These are phyloP conservation scores for Tuctoria greenei DNA, from an alignment of 176 grass and related monocot genomes.

Conservation along the genomic window DNA sequence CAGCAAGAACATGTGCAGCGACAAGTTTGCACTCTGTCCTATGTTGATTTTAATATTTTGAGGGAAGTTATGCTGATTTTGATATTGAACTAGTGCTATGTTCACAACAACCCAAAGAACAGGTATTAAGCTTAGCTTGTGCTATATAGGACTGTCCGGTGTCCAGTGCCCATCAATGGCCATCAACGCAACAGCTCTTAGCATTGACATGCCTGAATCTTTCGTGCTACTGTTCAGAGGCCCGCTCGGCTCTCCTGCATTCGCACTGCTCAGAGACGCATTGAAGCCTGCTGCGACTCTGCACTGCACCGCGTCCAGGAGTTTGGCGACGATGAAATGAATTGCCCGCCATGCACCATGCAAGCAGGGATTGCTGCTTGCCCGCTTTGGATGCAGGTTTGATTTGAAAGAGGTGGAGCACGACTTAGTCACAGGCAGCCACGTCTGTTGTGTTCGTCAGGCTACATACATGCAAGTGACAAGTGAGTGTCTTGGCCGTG, in stretches of 20 bases:
- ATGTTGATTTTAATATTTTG: background rate
- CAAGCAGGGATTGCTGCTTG: background rate
- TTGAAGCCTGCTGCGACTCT: constrained; percentile 2
- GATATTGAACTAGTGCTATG: background rate
- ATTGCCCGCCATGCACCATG: background rate
- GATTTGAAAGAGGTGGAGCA: background rate
- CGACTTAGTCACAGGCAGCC: background rate
- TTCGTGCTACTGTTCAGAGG: too few relatives aligned
- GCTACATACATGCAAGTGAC: background rate
- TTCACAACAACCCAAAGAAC: background rate
- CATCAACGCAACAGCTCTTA: too few relatives aligned
- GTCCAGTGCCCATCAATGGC: background rate
- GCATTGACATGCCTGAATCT: too few relatives aligned
- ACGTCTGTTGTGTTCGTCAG: background rate
- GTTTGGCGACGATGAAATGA: constrained; percentile 19
- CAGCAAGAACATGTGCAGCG: background rate
- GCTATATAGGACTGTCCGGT: too few relatives aligned
- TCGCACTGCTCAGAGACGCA: background rate
- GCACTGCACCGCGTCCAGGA: background rate
- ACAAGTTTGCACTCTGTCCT: background rate
- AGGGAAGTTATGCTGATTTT: background rate
- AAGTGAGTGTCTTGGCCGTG: too few relatives aligned
- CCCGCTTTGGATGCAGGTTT: background rate
- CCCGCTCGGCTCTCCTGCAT: background rate
- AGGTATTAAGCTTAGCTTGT: background rate